Base-by-base conservation (phyloP, 139 green algal species). In the Chlorella sorokiniana region DNA sequence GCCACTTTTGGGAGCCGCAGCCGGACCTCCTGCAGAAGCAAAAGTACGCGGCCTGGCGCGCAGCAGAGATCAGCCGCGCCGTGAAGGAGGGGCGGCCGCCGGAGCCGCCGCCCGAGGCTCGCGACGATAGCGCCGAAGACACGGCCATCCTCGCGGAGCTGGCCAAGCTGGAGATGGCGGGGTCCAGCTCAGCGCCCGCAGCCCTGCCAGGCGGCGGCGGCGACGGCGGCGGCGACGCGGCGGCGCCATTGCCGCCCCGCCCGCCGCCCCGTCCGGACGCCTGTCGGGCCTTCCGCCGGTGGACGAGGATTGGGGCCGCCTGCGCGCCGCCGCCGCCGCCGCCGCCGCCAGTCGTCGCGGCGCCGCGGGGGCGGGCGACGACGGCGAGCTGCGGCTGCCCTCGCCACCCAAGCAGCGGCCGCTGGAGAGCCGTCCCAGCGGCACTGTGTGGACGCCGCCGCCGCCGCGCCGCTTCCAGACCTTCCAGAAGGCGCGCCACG, bases 61-160 rank as follows among this genome's bases (percentile, higher is more conserved):
- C 95, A 0, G 89, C 94, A 18, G 95, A 98, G 42, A 95, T 98
- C 29, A 84, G 89, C 75, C 96, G 95, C 81, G 95, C 95, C 0
- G 45, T 97, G 2, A 81, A 90, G 5, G 94, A 97, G 86, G 93
- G 94, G n/a, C 81, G 91, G 16, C 44, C 79, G 40, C 93, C 94
- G 0, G 81, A 69, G 18, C 84, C 93, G 33, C 87, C 88, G 38
- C 86, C 89, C 7, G 23, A 54, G 0, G 61, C 45, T n/a, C 65
- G 44, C 40, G 35, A 74, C 40, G 81, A 73, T 3, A 76, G 72
- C 44, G 82, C 62, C 25, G 79, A 38, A 8, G 74, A 81, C 29
- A 42, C 52, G 31, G 70, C 75, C 9, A 45, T 75, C 42, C 52
- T 83, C 11, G 48, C 56, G 10, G 64, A 70, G 67, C 56, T 83